Evolutionary conservation across 2,329 filamentous ascomycete species (phyloP).

Genomic region (Exserohilum rostratum): DNA sequence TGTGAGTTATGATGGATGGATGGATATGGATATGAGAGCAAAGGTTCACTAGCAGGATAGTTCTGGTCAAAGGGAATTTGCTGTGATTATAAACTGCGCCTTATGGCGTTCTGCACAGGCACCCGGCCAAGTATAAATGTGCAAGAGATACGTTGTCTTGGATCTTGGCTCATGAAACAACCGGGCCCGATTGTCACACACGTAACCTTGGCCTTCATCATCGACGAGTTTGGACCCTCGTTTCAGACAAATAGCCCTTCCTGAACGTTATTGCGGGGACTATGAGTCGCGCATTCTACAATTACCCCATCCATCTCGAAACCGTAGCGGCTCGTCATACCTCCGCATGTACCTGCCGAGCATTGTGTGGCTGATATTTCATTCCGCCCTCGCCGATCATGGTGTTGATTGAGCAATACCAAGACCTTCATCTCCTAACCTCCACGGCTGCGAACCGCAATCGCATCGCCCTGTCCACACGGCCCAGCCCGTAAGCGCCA

Average conservation of each 20-base stretch:
- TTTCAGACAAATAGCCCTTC: neutral
- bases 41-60: too few species aligned
- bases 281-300: neutral
- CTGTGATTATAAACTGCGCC: conserved; percentile 2
- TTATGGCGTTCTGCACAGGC: neutral
- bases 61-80: too few species aligned
- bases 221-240: conserved; percentile 1
- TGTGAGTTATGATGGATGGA: too few species aligned
- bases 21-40: too few species aligned
- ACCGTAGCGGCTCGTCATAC: too few species aligned
- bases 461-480: too few species aligned
- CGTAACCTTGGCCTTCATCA: conserved; percentile 11
- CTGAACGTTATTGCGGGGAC: neutral
- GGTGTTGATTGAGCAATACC: neutral
- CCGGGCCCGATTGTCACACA: conserved; percentile 10
- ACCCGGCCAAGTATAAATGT: neutral
- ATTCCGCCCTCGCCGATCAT: too few species aligned
- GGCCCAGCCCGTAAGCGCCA: too few species aligned
- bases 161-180: conserved; percentile 11
- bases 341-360: too few species aligned
- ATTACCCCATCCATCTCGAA: neutral
- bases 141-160: conserved; percentile 8
- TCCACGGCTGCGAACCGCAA: too few species aligned
- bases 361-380: too few species aligned
- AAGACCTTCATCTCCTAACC: neutral